Conservation (phyloP, 139 green algal species). For the Micromonas pusilla region DNA sequence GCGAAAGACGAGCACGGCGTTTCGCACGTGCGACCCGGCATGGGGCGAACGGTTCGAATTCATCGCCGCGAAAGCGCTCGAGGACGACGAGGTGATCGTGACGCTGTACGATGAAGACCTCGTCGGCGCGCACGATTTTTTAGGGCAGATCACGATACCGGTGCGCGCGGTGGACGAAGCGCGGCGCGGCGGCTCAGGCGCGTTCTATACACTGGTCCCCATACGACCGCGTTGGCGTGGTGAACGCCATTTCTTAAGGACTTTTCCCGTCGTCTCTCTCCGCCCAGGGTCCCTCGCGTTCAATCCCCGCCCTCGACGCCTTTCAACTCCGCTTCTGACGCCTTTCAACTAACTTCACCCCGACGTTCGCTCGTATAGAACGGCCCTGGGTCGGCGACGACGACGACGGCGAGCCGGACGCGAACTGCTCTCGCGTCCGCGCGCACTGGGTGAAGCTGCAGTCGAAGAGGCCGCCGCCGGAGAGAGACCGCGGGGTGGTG, state of each 20-base stretch:
- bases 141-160: not conserved
- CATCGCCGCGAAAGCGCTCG: not conserved
- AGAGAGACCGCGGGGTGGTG: not conserved
- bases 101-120: not conserved
- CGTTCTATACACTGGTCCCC: too few relatives aligned
- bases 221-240: too few relatives aligned
- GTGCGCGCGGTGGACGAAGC: not conserved
- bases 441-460: not conserved
- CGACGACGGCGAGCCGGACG: too few relatives aligned
- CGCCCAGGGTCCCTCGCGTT: too few relatives aligned
- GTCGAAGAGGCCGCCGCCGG: not conserved
- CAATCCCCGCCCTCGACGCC: too few relatives aligned
- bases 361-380: too few relatives aligned
- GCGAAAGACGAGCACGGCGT: not conserved
- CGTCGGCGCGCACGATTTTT: not conserved
- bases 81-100: not conserved
- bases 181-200: not conserved
- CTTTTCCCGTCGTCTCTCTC: too few relatives aligned
- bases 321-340: too few relatives aligned
- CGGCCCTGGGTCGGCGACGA: too few relatives aligned
- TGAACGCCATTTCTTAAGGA: too few relatives aligned
- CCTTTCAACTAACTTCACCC: too few relatives aligned
- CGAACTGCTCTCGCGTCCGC: not conserved
- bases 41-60: not conserved
- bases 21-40: not conserved